Evolutionary conservation across 106 monocot genomes (phyloP).

Genomic region (Gastrodia elata): DNA sequence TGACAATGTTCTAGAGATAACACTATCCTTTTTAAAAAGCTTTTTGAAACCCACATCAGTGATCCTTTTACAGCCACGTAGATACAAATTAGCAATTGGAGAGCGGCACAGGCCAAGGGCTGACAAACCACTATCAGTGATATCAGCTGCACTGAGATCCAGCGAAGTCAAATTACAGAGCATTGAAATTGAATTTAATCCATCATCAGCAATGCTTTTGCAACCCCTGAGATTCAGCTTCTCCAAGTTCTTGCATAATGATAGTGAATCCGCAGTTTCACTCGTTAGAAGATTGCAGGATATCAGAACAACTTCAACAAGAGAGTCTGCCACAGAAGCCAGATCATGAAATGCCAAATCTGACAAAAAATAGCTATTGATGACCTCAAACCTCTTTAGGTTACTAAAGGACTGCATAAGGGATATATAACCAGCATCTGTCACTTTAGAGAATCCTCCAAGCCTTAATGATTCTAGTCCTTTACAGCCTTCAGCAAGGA

Average conservation of each 20-base stretch:
- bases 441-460: slow-evolving; percentile 78
- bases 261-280: slow-evolving; percentile 37
- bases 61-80: slow-evolving; percentile 66
- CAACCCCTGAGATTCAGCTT: slow-evolving; percentile 68
- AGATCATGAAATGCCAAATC: slow-evolving; percentile 72
- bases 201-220: slow-evolving; percentile 58
- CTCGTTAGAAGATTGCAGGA: slow-evolving; percentile 64
- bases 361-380: slow-evolving; percentile 45
- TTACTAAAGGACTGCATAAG: slow-evolving; percentile 61
- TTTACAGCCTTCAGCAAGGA: slow-evolving; percentile 52
- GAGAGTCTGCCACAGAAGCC: slow-evolving; percentile 18
- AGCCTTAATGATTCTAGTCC: slow-evolving; percentile 57
- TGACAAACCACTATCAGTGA: slow-evolving; percentile 52
- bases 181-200: slow-evolving; percentile 50
- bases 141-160: slow-evolving; percentile 59
- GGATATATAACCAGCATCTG: slow-evolving; percentile 76
- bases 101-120: slow-evolving; percentile 40
- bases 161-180: slow-evolving; percentile 54
- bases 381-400: slow-evolving; percentile 55
- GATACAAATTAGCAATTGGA: slow-evolving; percentile 44
- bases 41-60: slow-evolving; percentile 40
- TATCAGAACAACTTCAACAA: slow-evolving; percentile 59
- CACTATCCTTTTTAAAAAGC: slow-evolving; percentile 30
- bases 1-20: slow-evolving; percentile 34
- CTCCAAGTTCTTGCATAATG: slow-evolving; percentile 42